A percentile compares a stretch with the other conserved stretches of the same genome.
phyloP scores from a whole-genome alignment of 2,329 filamentous ascomycete genomes.

The Exophiala calicioides region DNA sequence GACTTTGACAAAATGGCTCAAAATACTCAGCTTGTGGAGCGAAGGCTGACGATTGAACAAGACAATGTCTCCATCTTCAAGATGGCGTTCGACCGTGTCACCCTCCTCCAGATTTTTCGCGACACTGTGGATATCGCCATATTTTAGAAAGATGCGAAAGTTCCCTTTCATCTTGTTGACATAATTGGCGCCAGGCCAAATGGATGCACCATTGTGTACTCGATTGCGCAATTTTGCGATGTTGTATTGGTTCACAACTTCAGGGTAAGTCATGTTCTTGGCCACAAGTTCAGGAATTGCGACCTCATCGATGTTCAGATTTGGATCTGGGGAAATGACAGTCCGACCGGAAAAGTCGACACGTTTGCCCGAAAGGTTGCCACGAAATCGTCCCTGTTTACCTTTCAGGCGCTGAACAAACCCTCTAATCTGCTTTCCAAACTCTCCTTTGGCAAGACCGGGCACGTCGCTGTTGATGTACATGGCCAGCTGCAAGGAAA shows the following conservation, averaged over 20 bases:
- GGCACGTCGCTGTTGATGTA: constrained; percentile 98
- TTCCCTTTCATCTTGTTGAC: constrained; percentile 71
- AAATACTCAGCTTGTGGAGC: constrained; percentile 97
- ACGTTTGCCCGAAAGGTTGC: constrained; percentile 95
- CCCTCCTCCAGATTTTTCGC: constrained; percentile 76
- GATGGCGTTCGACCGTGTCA: constrained; percentile 88
- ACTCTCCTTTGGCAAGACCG: constrained; percentile 82
- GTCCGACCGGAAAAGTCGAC: constrained; percentile 97
- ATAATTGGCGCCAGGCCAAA: constrained; percentile 86
- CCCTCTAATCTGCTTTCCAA: constrained; percentile 85
- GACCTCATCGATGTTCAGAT: constrained; percentile 89
- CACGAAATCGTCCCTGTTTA: constrained; percentile 95
- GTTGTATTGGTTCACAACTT: constrained; percentile 82
- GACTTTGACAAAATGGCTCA: constrained; percentile 91
- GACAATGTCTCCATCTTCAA: constrained; percentile 93
- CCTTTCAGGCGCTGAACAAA: constrained; percentile 96
- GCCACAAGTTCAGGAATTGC: constrained; percentile 90
- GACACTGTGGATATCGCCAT: constrained; percentile 68
- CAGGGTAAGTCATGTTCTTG: constrained; percentile 93
- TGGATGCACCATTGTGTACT: constrained; percentile 71
- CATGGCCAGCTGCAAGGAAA: constrained; percentile 93
- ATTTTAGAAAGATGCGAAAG: constrained; percentile 74
- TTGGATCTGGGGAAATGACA: constrained; percentile 96
- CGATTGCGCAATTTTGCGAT: constrained; percentile 75
- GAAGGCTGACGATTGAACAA: constrained; percentile 98